Base-by-base conservation (phyloP, 2,329 filamentous ascomycete species). In the Colletotrichum costaricense region DNA sequence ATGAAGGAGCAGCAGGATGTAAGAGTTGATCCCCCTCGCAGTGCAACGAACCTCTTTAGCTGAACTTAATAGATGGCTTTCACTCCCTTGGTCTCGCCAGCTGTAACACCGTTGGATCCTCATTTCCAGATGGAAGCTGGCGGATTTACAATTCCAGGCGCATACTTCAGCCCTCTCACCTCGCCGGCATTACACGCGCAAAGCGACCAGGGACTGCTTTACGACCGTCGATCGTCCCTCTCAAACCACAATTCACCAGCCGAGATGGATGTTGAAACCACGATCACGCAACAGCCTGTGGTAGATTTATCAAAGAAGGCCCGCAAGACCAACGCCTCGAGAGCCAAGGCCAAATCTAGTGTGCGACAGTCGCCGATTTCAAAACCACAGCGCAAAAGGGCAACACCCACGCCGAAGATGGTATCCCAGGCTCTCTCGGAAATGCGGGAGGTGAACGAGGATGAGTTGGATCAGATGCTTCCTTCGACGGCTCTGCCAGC, bases 101-200 rank as follows among this genome's bases (percentile, higher is more conserved):
- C 93, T 5, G 93, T 96, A 56, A 95, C 94, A 2, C 94, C 94
- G 26, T 87, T 95, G 63, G 94, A 95, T 78, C 87, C 90, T 55
- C 91, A 92, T 75, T 95, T 94, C 79, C 86, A 88, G 58, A 84
- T 90, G 73, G 89, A 91, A 28, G 83, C 82, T 38, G 84, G 85
- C 60, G 84, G 85, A 57, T 94, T 91, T 77, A 88, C 89, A 6
- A 87, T 94, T 4, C 91, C 93, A 0, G 90, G 89, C 46, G 89
- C 93, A 42, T 96, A 95, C 83, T 95, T 97, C 80, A 97, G 94
- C 79, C 94, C 94, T 11, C 86, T 97, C 62, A 95, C 93, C 5
- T 97, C 94, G 19, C 94, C 94, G 1, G 93, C 94, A 4, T 85
- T 97, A 22, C 92, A 94, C 80, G 93, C 93, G 1, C 93, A 95